phyloP scores from a whole-genome alignment of 1,284 basidiomycete species.

The Schizopora paradoxa region DNA sequence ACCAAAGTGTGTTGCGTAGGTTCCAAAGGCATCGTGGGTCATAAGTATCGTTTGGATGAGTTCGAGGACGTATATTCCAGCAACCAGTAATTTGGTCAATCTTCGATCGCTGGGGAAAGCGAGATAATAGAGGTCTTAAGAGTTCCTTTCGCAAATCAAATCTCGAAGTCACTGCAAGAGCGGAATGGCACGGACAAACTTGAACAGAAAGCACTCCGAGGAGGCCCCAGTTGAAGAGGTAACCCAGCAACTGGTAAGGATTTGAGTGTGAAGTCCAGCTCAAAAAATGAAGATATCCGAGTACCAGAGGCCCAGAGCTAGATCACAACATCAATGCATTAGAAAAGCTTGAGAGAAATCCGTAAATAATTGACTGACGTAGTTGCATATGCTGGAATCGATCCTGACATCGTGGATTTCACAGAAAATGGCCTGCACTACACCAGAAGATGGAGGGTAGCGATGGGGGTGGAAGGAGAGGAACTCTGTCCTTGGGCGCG shows the following conservation, averaged over 20 bases:
- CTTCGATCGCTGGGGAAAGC: slow-evolving; percentile 24
- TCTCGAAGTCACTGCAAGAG: neutral
- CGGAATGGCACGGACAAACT: slow-evolving; percentile 3
- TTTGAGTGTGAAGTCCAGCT: too few relatives aligned
- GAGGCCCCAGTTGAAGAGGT: slow-evolving; percentile 6
- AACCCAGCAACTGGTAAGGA: slow-evolving; percentile 3
- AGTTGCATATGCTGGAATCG: too few relatives aligned
- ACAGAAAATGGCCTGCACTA: too few relatives aligned
- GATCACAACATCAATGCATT: too few relatives aligned
- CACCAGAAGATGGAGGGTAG: too few relatives aligned
- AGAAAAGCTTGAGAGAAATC: too few relatives aligned
- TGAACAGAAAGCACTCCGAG: slow-evolving; percentile 1
- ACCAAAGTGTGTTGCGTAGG: slow-evolving; percentile 25
- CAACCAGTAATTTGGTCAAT: slow-evolving; percentile 21
- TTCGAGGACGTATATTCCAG: slow-evolving; percentile 23
- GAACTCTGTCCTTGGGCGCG: too few relatives aligned
- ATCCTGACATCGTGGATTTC: too few relatives aligned
- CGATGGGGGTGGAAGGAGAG: too few relatives aligned
- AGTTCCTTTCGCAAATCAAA: neutral
- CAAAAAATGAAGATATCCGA: too few relatives aligned
- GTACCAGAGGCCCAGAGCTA: too few relatives aligned
- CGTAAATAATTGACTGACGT: too few relatives aligned
- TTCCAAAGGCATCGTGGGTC: slow-evolving; percentile 23
- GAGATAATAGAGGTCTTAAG: slow-evolving; percentile 24
- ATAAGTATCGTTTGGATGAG: slow-evolving; percentile 22